Percentiles rank a stretch among this genome's conserved stretches.
Evolutionary conservation across 2,329 filamentous ascomycete genomes (phyloP).

Genomic region (Alternaria sp.): DNA sequence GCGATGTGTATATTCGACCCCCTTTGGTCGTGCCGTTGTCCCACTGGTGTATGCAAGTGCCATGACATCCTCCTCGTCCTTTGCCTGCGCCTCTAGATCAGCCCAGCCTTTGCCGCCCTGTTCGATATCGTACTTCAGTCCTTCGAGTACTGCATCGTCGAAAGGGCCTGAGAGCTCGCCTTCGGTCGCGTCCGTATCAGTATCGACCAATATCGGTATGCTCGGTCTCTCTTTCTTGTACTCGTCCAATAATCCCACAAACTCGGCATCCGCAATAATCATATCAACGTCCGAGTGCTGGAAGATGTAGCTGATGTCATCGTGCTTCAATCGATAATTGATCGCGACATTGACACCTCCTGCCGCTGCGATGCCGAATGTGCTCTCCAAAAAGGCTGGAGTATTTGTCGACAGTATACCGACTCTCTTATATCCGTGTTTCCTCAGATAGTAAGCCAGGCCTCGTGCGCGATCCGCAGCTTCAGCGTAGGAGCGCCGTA

Average conservation of each 20-base stretch:
- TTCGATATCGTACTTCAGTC: slow-evolving; percentile 74
- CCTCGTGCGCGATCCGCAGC: slow-evolving; percentile 87
- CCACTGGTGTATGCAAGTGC: slow-evolving; percentile 94
- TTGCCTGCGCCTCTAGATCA: slow-evolving; percentile 73
- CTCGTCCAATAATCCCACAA: slow-evolving; percentile 70
- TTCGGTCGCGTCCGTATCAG: slow-evolving; percentile 80
- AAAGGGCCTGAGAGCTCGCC: slow-evolving; percentile 81
- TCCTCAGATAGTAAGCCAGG: slow-evolving; percentile 84
- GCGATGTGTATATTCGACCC: slow-evolving; percentile 89
- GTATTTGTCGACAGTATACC: slow-evolving; percentile 93
- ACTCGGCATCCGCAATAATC: slow-evolving; percentile 89
- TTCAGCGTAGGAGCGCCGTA: slow-evolving; percentile 81
- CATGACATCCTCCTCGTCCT: slow-evolving; percentile 80
- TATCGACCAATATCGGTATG: slow-evolving; percentile 79
- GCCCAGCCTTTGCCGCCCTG: slow-evolving; percentile 77
- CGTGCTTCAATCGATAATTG: slow-evolving; percentile 78
- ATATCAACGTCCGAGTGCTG: slow-evolving; percentile 84
- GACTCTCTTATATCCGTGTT: slow-evolving; percentile 76
- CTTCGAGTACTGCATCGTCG: slow-evolving; percentile 83
- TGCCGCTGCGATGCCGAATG: slow-evolving; percentile 85
- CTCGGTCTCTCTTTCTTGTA: slow-evolving; percentile 69
- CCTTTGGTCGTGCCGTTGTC: slow-evolving; percentile 90
- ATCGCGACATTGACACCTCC: slow-evolving; percentile 79
- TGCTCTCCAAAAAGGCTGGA: slow-evolving; percentile 88
- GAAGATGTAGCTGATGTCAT: slow-evolving; percentile 92